These are phyloP conservation scores for Neopestalotiopsis clavispora DNA, from an alignment of 2,329 filamentous ascomycete species.

Conservation along the genomic window DNA sequence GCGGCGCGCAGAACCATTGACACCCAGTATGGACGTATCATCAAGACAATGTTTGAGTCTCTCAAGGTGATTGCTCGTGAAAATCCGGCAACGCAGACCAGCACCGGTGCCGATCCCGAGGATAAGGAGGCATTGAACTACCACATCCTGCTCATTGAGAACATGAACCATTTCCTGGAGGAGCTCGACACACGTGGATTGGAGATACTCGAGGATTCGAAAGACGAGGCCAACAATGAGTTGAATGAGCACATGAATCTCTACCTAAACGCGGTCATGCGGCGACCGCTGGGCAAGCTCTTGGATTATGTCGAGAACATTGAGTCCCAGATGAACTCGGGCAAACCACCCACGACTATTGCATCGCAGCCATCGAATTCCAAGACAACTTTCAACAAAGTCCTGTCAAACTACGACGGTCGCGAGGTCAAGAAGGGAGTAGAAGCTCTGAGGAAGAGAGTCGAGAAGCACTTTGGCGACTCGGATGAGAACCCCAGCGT, in stretches of 20 bases:
- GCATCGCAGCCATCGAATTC: constrained; percentile 83
- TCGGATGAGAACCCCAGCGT: constrained; percentile 72
- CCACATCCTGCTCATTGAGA: constrained; percentile 96
- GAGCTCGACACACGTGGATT: constrained; percentile 81
- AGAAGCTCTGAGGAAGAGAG: constrained; percentile 84
- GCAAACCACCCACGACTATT: constrained; percentile 66
- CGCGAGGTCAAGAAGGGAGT: constrained; percentile 91
- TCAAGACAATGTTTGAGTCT: constrained; percentile 96
- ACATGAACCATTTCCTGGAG: constrained; percentile 97
- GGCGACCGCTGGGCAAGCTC: constrained; percentile 85
- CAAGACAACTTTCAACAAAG: constrained; percentile 83
- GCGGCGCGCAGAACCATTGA: constrained; percentile 80
- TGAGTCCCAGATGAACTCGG: constrained; percentile 70
- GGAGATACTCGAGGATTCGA: constrained; percentile 82
- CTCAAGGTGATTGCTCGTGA: constrained; percentile 89
- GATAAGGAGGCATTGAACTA: constrained; percentile 98
- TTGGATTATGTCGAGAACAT: constrained; percentile 91
- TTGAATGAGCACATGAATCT: constrained; percentile 85
- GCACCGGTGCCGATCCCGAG: constrained; percentile 64
- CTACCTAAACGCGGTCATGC: constrained; percentile 87
- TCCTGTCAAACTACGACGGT: constrained; percentile 78
- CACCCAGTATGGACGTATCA: constrained; percentile 84
- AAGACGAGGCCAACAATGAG: constrained; percentile 76
- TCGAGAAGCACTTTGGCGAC: constrained; percentile 97
- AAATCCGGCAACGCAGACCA: constrained; percentile 58